Percentiles rank a stretch among this genome's conserved stretches.
Evolutionary conservation across 2,329 filamentous ascomycete genomes (phyloP).

Genomic region (Aspergillus intermedius): DNA sequence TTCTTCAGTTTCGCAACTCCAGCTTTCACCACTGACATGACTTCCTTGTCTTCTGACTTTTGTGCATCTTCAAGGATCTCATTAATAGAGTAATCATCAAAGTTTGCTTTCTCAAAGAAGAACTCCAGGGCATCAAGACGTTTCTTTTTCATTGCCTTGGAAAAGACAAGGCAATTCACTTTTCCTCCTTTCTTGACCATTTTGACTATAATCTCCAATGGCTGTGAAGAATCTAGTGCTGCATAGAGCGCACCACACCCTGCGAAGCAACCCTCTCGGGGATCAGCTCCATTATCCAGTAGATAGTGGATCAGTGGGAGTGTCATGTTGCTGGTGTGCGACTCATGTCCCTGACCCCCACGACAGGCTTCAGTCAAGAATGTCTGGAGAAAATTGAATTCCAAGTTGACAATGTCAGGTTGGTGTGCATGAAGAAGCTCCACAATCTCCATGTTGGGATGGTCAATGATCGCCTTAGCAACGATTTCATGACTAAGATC

Average conservation of each 20-base stretch:
- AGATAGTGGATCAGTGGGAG: background rate
- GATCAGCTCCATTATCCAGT: background rate
- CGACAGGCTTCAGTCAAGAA: background rate
- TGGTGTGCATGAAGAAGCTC: background rate
- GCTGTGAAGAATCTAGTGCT: background rate
- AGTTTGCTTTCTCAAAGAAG: background rate
- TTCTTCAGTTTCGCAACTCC: background rate
- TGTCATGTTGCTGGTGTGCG: background rate
- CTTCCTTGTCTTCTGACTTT: background rate
- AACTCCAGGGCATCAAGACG: background rate
- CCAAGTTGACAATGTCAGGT: background rate
- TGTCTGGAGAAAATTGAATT: background rate
- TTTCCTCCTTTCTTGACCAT: background rate
- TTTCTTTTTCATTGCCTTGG: background rate
- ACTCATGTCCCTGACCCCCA: background rate
- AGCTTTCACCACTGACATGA: background rate
- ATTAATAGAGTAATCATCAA: background rate
- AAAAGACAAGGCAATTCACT: background rate
- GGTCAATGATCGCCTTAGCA: background rate
- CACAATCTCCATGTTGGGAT: background rate
- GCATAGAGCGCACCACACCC: background rate
- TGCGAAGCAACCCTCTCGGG: background rate
- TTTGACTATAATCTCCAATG: background rate
- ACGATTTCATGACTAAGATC: background rate
- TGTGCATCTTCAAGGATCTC: background rate